phyloP scores from a whole-genome alignment of 345 rosid species.

The Eucalyptus erythrocorys region DNA sequence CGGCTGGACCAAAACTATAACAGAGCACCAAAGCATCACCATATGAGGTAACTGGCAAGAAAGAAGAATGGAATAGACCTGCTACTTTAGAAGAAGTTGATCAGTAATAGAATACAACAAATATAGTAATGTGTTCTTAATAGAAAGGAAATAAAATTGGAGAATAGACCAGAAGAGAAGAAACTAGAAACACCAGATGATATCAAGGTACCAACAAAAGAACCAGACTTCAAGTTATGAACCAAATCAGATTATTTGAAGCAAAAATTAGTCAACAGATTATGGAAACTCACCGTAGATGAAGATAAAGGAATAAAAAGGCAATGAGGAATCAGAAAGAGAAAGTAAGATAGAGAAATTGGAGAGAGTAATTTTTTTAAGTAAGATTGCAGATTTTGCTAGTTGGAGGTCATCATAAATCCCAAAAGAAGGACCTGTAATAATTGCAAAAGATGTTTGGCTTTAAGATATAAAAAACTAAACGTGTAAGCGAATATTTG shows the following conservation, averaged over 20 bases:
- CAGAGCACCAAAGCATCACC: neutral
- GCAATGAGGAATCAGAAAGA: neutral
- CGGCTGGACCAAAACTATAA: neutral
- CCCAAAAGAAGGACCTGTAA: neutral
- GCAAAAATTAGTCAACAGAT: neutral
- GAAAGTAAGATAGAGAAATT: neutral
- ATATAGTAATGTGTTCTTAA: neutral
- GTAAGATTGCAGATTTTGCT: neutral
- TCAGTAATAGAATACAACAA: neutral
- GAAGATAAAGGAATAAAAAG: too few relatives aligned
- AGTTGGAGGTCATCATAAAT: neutral
- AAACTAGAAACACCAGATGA: neutral
- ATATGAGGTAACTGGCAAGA: neutral
- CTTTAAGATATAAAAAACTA: neutral
- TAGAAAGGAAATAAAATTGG: neutral
- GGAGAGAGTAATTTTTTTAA: neutral
- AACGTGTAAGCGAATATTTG: accelerated
- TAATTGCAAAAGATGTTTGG: neutral
- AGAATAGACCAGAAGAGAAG: neutral
- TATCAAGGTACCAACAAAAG: neutral
- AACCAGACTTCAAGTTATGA: neutral
- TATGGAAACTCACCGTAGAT: neutral
- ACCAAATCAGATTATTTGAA: neutral
- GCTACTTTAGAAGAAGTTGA: neutral
- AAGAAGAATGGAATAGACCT: neutral